Base-by-base conservation (phyloP, 1,139 yeast species). In the Suhomyces panamericanus region DNA sequence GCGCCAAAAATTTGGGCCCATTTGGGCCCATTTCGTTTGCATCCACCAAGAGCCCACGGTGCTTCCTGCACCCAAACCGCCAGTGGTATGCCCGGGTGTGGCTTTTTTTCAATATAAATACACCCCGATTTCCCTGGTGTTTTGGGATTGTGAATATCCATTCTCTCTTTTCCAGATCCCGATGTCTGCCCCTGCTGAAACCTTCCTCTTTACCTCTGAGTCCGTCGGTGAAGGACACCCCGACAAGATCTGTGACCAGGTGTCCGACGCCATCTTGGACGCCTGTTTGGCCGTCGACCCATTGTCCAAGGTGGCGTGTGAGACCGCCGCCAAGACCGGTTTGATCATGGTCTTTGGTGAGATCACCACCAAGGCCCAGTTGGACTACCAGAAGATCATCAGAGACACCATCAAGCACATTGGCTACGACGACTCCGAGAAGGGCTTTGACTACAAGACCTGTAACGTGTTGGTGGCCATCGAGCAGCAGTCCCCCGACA, bases 141-240 rank as follows among this genome's bases (percentile, higher is more conserved):
- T 4, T 17, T 6, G 20, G 6, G 4, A n/a, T 6, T 17, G 24
- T 20, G 24, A 20, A 20, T 20, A 4, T 20, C 24, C 24, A 20
- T 38, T 41, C 36, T 20, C 33, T 22, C 11, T 15, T 32, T n/a
- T 26, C 13, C 24, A 7, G 11, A 17, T 39, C 29, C 20, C 38
- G 26, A 49, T 49, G 52, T 50, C 55, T 39, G 35, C 49, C 39
- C 38, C 28, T 36, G 50, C 49, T 43, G 78, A 73, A 65, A 72
- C 63, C 49, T 87, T 87, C 72, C 78, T 88, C 63, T 87, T 88
- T 70, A 87, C 96, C 61, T 91, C 98, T 59, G 99, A 93, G 78
- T 89, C 96, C 58, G 96, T 89, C 61, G 96, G 96, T 77, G 96
- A 89, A 75, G 98, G 98, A 67, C 98, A 93, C 83, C 98, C 99